These are phyloP conservation scores for Paxillus ammoniavirescens DNA, from an alignment of 768 basidiomycete species.

Conservation along the genomic window DNA sequence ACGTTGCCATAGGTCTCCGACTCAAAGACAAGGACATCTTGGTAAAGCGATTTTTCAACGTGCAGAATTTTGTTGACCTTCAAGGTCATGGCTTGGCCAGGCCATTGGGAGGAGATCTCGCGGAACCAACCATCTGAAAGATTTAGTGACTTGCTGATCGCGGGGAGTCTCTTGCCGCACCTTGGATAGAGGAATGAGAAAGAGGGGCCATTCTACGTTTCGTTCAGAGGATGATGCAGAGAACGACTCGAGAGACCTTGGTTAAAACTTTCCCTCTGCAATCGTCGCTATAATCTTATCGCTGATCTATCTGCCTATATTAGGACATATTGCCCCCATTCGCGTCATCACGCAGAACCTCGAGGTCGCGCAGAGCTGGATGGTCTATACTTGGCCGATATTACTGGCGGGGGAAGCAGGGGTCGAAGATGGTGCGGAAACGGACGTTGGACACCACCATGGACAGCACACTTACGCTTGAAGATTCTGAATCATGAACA, in stretches of 20 bases:
- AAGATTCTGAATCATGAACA: too few species aligned
- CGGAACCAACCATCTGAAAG: slow-evolving; percentile 89
- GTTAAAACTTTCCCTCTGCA: neutral
- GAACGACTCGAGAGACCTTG: neutral
- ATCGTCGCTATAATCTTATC: neutral
- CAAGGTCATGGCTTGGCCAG: slow-evolving; percentile 95
- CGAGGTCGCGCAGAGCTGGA: too few species aligned
- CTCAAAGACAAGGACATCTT: slow-evolving; percentile 97
- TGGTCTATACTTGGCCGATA: too few species aligned
- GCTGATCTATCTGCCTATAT: neutral
- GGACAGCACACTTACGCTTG: too few species aligned
- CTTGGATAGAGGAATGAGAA: slow-evolving; percentile 55
- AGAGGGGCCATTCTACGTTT: slow-evolving; percentile 48
- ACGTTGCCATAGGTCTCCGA: slow-evolving; percentile 98
- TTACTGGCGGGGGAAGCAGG: too few species aligned
- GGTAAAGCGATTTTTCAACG: slow-evolving; percentile 88
- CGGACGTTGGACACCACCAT: too few species aligned
- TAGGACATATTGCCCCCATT: too few species aligned
- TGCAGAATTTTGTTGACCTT: slow-evolving; percentile 96
- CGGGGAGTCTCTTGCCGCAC: slow-evolving; percentile 23
- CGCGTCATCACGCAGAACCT: too few species aligned
- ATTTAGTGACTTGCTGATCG: slow-evolving; percentile 8
- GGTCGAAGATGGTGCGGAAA: too few species aligned
- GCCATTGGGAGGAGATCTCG: slow-evolving; percentile 95
- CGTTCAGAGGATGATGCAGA: slow-evolving; percentile 3